Conservation (phyloP, 345 rosid genomes). For the Lagerstroemia speciosa region DNA sequence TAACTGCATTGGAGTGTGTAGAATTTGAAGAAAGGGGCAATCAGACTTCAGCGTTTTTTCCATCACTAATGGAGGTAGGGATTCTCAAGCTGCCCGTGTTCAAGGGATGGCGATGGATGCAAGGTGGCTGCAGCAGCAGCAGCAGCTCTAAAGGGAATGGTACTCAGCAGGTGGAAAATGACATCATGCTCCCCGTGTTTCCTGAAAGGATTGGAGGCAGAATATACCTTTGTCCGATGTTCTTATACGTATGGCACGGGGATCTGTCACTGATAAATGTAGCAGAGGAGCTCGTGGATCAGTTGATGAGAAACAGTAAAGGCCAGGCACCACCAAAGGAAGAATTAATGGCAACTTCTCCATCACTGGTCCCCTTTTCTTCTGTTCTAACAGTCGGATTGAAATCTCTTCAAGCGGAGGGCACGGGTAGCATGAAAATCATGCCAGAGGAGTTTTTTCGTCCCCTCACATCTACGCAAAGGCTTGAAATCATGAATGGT, state of each 20-base stretch:
- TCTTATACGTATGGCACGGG: neutral
- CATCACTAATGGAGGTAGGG: neutral
- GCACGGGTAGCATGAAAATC: neutral
- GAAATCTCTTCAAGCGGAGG: no score
- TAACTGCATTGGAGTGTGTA: neutral
- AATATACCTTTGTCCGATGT: neutral
- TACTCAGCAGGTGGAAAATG: neutral
- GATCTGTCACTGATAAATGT: no score
- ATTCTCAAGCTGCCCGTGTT: neutral
- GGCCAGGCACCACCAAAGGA: neutral
- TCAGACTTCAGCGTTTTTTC: neutral
- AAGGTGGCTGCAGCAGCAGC: no score
- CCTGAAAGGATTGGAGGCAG: neutral
- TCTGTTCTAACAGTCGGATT: no score
- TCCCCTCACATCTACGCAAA: conserved; percentile 1
- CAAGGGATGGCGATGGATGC: neutral
- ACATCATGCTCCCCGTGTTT: neutral
- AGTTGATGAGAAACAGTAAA: no score
- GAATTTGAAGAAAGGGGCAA: neutral
- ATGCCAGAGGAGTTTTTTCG: neutral
- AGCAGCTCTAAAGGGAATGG: no score
- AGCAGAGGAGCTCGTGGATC: no score
- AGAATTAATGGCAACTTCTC: no score
- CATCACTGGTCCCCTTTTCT: no score
- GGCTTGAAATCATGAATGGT: neutral